Conservation (phyloP, 2,329 filamentous ascomycete genomes). For the Cytospora piceae region DNA sequence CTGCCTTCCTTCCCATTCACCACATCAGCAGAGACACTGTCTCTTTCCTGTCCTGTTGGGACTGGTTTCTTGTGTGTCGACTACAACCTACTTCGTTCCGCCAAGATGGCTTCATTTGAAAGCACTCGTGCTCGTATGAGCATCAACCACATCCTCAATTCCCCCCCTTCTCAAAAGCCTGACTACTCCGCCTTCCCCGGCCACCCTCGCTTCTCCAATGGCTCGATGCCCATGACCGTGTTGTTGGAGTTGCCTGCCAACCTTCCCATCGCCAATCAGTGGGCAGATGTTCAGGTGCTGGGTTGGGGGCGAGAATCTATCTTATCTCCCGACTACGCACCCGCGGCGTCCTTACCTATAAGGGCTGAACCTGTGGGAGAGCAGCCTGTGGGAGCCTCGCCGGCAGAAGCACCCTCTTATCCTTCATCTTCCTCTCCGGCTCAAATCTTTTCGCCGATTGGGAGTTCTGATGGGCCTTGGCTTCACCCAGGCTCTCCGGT, state of each 20-base stretch:
- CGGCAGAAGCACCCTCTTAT: background rate
- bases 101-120: slow-evolving; percentile 8
- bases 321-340: background rate
- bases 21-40: background rate
- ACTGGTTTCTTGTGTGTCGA: background rate
- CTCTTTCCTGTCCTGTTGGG: background rate
- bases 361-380: background rate
- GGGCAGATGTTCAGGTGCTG: background rate
- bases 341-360: background rate
- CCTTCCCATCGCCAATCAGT: slow-evolving; percentile 15
- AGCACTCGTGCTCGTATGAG: slow-evolving; percentile 5
- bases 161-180: background rate
- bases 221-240: slow-evolving; percentile 12
- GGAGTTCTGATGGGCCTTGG: background rate
- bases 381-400: background rate
- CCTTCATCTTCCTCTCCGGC: background rate
- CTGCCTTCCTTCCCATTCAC: background rate
- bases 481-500: background rate
- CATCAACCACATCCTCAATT: slow-evolving; percentile 6
- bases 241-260: slow-evolving; percentile 5
- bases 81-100: background rate
- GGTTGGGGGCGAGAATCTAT: background rate
- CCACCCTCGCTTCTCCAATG: slow-evolving; percentile 23
- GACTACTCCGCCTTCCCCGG: slow-evolving; percentile 6
- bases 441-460: background rate